Conservation (phyloP, 2,329 filamentous ascomycete genomes). For the Colletotrichum siamense region DNA sequence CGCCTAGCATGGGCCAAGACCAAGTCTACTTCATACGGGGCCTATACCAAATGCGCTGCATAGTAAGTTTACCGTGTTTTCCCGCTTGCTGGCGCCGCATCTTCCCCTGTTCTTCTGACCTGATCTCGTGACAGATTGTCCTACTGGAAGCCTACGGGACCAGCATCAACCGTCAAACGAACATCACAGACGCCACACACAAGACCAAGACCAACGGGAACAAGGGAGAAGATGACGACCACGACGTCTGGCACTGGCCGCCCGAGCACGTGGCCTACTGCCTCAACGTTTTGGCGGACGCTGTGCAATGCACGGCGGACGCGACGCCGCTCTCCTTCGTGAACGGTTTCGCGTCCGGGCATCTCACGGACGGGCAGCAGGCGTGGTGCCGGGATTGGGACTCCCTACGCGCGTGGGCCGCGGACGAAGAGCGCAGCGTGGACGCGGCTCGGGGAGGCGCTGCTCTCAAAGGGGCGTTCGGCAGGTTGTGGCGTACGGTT, state of each 20-base stretch:
- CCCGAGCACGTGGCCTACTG: not conserved
- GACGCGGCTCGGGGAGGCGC: not conserved
- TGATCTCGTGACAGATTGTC: not conserved
- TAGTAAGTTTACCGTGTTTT: not conserved
- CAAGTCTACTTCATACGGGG: not conserved
- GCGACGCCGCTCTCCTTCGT: not conserved
- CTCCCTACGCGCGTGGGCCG: not conserved
- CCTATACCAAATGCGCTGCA: not conserved
- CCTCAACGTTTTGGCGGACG: not conserved
- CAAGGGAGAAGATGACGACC: not conserved
- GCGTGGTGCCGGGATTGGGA: not conserved
- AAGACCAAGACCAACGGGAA: not conserved
- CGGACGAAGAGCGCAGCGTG: not conserved
- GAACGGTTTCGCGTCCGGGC: not conserved
- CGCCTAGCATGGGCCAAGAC: not conserved
- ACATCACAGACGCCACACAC: not conserved
- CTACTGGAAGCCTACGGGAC: not conserved
- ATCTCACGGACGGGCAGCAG: not conserved
- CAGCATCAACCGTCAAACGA: not conserved
- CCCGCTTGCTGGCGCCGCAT: not conserved
- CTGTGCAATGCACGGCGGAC: not conserved
- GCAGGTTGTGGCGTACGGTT: not conserved
- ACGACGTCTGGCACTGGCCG: not conserved
- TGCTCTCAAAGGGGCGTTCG: not conserved
- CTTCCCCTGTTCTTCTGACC: not conserved